Conservation (phyloP, 2,329 filamentous ascomycete species). For the Keithomyces neogunnii region DNA sequence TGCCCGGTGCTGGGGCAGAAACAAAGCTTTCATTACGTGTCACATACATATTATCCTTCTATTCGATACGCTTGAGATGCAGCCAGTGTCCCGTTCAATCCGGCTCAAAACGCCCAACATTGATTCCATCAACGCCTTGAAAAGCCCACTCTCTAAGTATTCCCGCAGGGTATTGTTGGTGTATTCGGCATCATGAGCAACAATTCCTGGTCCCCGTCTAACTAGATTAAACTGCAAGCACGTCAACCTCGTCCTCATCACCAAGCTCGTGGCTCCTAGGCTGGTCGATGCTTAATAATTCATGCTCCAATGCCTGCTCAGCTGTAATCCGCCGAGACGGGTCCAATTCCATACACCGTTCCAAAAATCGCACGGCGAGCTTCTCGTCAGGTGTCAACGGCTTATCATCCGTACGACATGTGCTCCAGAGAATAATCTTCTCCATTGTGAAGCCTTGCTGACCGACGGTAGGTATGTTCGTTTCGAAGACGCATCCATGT, state of each 20-base stretch:
- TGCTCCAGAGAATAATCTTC: conserved; percentile 94
- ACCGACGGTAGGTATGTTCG: conserved; percentile 83
- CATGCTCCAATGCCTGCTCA: conserved; percentile 62
- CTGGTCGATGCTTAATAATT: conserved; percentile 46
- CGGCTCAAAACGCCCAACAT: neutral
- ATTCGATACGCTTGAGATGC: no score
- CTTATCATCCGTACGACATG: conserved; percentile 57
- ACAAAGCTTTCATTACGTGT: no score
- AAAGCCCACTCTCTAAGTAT: conserved; percentile 2
- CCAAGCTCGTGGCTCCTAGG: conserved; percentile 19
- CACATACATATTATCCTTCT: no score
- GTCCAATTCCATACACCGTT: conserved; percentile 67
- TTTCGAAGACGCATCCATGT: conserved; percentile 89
- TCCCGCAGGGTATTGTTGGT: no score
- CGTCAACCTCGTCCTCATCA: conserved; percentile 49
- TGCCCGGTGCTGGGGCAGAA: no score
- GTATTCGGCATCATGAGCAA: no score
- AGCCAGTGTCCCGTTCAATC: neutral
- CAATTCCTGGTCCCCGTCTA: no score
- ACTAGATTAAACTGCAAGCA: conserved; percentile 23
- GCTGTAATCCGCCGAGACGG: conserved; percentile 67
- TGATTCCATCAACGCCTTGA: neutral
- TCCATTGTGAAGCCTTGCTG: conserved; percentile 79
- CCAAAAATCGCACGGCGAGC: conserved; percentile 64
- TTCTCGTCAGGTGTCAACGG: conserved; percentile 59